Conservation (phyloP, 148 eudicot genomes). For the Cornus controversa region DNA sequence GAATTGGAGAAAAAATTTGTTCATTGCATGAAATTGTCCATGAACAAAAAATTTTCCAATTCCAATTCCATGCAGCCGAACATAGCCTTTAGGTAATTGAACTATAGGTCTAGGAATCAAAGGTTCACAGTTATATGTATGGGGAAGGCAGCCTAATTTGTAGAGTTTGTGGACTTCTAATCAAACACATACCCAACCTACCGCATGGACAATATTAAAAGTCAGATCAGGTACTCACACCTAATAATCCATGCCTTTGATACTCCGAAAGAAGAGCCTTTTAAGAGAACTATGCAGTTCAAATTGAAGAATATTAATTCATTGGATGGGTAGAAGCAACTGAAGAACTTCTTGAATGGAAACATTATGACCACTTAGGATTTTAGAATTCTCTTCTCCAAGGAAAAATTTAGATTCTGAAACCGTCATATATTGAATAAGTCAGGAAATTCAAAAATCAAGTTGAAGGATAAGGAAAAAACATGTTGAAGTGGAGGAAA, state of each 20-base stretch:
- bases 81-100: too few relatives aligned
- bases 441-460: not conserved
- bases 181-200: not conserved
- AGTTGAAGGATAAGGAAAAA: not conserved
- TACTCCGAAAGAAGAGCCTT: not conserved
- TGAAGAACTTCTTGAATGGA: not conserved
- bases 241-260: too few relatives aligned
- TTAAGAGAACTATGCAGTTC: not conserved
- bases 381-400: not conserved
- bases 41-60: too few relatives aligned
- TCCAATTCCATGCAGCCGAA: too few relatives aligned
- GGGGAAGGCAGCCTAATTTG: too few relatives aligned
- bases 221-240: too few relatives aligned
- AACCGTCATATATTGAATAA: not conserved
- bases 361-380: not conserved
- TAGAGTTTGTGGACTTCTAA: not conserved
- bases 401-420: not conserved
- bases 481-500: not conserved
- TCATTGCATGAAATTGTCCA: too few relatives aligned
- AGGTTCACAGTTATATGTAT: too few relatives aligned
- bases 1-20: too few relatives aligned
- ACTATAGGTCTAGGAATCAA: too few relatives aligned
- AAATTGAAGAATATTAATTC: not conserved
- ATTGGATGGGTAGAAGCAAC: not conserved
- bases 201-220: constrained; percentile 5